Percentiles rank a stretch among this genome's conserved stretches.
These are phyloP conservation scores for Ophiosphaerella korrae DNA, from an alignment of 2,329 filamentous ascomycete species.

Conservation along the genomic window DNA sequence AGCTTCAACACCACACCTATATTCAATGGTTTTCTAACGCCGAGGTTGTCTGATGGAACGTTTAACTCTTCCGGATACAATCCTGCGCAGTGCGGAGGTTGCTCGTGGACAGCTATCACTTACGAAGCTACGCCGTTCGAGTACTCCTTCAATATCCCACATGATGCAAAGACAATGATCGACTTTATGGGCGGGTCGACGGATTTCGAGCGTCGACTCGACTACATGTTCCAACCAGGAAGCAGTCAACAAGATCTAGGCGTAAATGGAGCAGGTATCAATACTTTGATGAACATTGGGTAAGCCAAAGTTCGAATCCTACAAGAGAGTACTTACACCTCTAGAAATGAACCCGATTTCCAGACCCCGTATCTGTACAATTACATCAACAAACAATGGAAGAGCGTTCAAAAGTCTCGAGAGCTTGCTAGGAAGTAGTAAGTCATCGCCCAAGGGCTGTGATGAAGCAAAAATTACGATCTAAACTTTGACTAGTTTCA, in stretches of 20 bases:
- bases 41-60: constrained; percentile 19
- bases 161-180: constrained; percentile 47
- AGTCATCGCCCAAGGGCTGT: neutral
- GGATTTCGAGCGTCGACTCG: constrained; percentile 43
- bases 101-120: constrained; percentile 42
- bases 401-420: constrained; percentile 43
- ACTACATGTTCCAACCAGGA: constrained; percentile 45
- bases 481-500: constrained; percentile 16
- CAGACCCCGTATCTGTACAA: constrained; percentile 63
- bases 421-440: constrained; percentile 39
- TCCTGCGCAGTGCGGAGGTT: constrained; percentile 43
- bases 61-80: constrained; percentile 39
- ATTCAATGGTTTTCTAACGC: constrained; percentile 28
- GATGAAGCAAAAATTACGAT: constrained; percentile 5
- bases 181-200: constrained; percentile 43
- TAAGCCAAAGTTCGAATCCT: neutral
- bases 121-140: constrained; percentile 49
- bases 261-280: constrained; percentile 44
- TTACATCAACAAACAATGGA: constrained; percentile 48
- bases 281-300: constrained; percentile 58
- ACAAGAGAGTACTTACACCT: too few relatives aligned
- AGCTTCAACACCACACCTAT: constrained; percentile 28
- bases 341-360: constrained; percentile 70
- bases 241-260: constrained; percentile 41
- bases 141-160: constrained; percentile 47